Evolutionary conservation across 257 asterid genomes (phyloP), one percentile per base, ranked within the genome.

Genomic region (Scutellaria baicalensis): DNA sequence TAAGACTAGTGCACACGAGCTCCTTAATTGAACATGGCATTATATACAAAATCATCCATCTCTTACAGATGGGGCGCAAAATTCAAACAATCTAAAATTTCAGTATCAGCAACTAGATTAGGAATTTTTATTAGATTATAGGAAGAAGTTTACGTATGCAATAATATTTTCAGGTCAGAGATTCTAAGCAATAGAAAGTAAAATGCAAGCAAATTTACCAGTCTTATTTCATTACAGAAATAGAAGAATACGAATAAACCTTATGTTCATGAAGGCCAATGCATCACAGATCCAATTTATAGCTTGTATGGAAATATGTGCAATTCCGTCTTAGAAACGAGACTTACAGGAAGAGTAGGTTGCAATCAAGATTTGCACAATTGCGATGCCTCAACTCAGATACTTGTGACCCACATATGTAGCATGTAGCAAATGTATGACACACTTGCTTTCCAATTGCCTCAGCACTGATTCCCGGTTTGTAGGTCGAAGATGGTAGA

Each of bases 321-420:
- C 33, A 4, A 31, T 59, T 45, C 58, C 52, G 39, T 18, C 18
- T 49, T 10, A 40, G n/a, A 57, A 18, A 10, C 33, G 42, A 38
- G 20, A 82, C 98, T 93, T 83, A 93, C 97, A 93, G 84, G 85
- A 88, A 93, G 80, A 93, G 98, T 27, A 86, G 86, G 88, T 93
- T 93, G 88, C 98, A 93, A 58, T 93, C 97, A 4, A 93, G 85
- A 80, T 90, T 93, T 68, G 97, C 98, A 69, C 98, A 93, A 65
- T 90, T 93, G 42, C 97, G 95, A 62, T 93, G 97, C 82, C 90
- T 93, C 82, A 90, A 52, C 77, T 86, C 93, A 8, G 86, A 83
- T 23, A 93, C 84, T 68, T 78, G 82, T 11, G 90, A 85, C 62
- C 77, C 76, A 75, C 98, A 93, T 69, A 79, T 68, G 81, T 80